These are phyloP conservation scores for Hymenoscyphus infarciens DNA, from an alignment of 2,329 filamentous ascomycete species.

Conservation along the genomic window DNA sequence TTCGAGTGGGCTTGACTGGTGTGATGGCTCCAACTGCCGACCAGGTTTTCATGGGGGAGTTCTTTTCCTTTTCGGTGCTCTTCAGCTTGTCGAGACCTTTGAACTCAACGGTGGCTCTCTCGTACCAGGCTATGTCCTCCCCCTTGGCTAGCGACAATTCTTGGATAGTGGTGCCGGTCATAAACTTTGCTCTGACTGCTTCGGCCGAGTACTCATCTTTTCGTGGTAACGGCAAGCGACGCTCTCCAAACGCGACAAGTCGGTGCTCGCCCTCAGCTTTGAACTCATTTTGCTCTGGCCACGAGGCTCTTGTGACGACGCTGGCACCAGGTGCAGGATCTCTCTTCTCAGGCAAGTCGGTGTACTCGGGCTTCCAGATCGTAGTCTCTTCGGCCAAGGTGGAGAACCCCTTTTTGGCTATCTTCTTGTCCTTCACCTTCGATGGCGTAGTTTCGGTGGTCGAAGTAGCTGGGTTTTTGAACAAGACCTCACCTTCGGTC, in stretches of 20 bases:
- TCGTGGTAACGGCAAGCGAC: conserved; percentile 15
- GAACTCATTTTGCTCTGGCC: conserved; percentile 16
- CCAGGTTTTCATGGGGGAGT: conserved; percentile 5
- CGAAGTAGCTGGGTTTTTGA: neutral
- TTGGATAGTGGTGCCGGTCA: neutral
- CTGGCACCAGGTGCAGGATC: neutral
- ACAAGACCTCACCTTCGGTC: neutral
- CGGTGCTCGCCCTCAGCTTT: conserved; percentile 17
- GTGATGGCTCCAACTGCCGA: conserved; percentile 3
- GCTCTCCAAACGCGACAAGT: conserved; percentile 3
- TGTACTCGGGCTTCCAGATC: conserved; percentile 12
- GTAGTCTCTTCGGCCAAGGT: conserved; percentile 1
- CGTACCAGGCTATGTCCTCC: conserved; percentile 13
- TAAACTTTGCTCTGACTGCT: conserved; percentile 6
- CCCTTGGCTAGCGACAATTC: conserved; percentile 6
- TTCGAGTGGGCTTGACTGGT: neutral
- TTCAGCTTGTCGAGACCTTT: conserved; percentile 7
- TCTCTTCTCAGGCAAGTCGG: conserved; percentile 5
- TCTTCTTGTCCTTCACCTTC: conserved; percentile 5
- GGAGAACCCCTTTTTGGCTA: neutral
- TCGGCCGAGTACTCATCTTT: conserved; percentile 9
- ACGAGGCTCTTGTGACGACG: conserved; percentile 5
- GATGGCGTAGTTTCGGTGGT: neutral
- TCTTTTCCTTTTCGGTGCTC: conserved; percentile 8
- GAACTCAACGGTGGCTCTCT: conserved; percentile 5